Evolutionary conservation across 305 asterid species (phyloP), one percentile per base, ranked within the genome.

Genomic region (Plantago coronopus): DNA sequence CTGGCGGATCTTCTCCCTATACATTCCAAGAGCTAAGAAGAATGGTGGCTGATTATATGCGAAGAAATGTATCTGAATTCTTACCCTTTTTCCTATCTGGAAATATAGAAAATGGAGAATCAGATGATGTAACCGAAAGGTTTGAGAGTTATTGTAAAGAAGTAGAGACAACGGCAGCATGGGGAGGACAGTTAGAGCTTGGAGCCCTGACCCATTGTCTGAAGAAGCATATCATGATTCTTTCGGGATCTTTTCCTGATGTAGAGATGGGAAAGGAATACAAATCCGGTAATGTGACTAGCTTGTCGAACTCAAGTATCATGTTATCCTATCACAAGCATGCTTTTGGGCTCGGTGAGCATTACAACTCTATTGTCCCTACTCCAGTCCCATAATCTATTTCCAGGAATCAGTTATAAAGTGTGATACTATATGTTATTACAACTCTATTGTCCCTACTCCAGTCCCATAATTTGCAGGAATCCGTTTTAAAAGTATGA

Each of bases 201-300:
- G 95, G 87, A 65, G 98, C 97, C 54, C 72, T 91, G 54, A 83
- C 95, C 54, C 97, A 89, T 67, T 76, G 95, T 81, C 74, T 93
- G 70, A 89, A 83, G 90, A 84, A 83, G 72, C 96, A 81, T 58
- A 80, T 93, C 58, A 69, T 75, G 82, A 68, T 93, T 62, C 85
- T 68, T 69, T 93, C 97, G 13, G 98, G 96, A 9, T 86, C 95
- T 5, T 88, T 88, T 65, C 98, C 96, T 63, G 94, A 86, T 58
- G 98, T 91, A 18, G 98, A 91, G 85, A 91, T 91, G 98, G 98
- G 98, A 38, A 88, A 84, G 81, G 96, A 91, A 56, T 91, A 86
- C 76, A 84, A 80, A 72, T 61, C 79, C 17, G 72, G 58, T 20
- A 53, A 7, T 53, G 38, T 16, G 40, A 18, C 58, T 53, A 48